Evolutionary conservation across 2,329 filamentous ascomycete genomes (phyloP).

Genomic region (Penicillium sp.): DNA sequence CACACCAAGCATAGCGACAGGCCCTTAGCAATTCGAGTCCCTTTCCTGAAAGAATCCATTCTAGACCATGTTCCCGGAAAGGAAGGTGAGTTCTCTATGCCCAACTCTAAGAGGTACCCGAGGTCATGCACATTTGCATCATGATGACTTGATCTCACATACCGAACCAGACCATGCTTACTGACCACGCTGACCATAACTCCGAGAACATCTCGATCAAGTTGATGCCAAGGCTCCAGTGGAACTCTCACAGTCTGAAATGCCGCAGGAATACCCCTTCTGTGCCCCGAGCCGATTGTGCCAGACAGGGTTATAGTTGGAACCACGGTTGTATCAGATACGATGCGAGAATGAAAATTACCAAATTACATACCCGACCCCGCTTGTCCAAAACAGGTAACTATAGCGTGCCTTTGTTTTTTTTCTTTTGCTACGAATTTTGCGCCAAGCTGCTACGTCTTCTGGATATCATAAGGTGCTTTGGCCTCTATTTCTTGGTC

Average conservation of each 20-base stretch:
- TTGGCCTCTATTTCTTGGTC: background rate
- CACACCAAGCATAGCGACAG: background rate
- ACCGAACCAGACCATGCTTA: background rate
- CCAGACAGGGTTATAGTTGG: background rate
- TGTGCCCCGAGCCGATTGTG: background rate
- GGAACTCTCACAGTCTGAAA: background rate
- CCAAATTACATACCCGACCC: background rate
- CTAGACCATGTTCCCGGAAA: background rate
- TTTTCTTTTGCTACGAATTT: background rate
- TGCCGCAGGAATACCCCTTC: background rate
- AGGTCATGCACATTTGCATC: background rate
- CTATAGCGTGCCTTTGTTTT: background rate
- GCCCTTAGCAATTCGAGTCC: background rate
- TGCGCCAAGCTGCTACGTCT: too few relatives aligned
- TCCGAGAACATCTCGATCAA: background rate
- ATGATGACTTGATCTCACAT: background rate
- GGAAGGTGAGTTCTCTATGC: background rate
- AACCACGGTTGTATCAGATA: conserved; percentile 4
- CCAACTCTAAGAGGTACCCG: background rate
- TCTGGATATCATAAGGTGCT: background rate
- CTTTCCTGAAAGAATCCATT: background rate
- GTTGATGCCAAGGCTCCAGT: background rate
- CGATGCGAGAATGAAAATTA: conserved; percentile 11
- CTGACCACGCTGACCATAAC: background rate
- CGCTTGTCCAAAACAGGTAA: background rate